Conservation (phyloP, 2,329 filamentous ascomycete species). For the Pseudonectria foliicola region DNA sequence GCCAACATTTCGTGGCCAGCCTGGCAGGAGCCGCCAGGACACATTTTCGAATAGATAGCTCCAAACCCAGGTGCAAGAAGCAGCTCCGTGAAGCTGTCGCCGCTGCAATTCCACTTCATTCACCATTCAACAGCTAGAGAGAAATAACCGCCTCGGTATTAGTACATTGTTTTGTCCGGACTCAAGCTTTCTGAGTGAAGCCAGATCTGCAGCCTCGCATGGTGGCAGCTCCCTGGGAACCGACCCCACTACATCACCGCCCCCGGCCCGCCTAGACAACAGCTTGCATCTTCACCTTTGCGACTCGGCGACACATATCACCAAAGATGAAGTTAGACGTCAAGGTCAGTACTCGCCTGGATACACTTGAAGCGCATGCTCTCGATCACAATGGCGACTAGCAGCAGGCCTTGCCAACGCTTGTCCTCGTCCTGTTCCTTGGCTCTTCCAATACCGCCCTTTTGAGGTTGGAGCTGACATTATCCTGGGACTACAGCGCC, state of each 20-base stretch:
- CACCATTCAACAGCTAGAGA: conserved; percentile 7
- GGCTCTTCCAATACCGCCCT: conserved; percentile 1
- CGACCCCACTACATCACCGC: conserved; percentile 26
- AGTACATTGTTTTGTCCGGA: background rate
- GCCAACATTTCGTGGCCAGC: conserved; percentile 21
- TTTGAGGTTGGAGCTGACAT: conserved; percentile 18
- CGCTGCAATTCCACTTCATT: conserved; percentile 8
- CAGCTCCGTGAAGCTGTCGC: conserved; percentile 15
- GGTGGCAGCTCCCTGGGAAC: conserved; percentile 19
- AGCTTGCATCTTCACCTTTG: conserved; percentile 23
- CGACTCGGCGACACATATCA: conserved; percentile 16
- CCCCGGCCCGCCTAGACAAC: conserved; percentile 14
- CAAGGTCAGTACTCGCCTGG: conserved; percentile 27
- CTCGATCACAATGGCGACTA: background rate
- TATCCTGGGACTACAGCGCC: conserved; percentile 29
- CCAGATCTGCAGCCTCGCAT: conserved; percentile 13
- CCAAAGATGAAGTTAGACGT: conserved; percentile 36
- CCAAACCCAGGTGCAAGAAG: conserved; percentile 14
- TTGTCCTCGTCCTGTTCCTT: background rate
- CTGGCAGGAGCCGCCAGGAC: conserved; percentile 24
- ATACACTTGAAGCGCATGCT: conserved; percentile 1
- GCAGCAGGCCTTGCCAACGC: background rate
- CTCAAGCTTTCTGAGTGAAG: conserved; percentile 1
- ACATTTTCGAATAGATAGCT: conserved; percentile 23
- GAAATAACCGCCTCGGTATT: background rate